Evolutionary conservation across 768 basidiomycete genomes (phyloP), one percentile per base, ranked within the genome.

Genomic region (Lentinus tigrinus): DNA sequence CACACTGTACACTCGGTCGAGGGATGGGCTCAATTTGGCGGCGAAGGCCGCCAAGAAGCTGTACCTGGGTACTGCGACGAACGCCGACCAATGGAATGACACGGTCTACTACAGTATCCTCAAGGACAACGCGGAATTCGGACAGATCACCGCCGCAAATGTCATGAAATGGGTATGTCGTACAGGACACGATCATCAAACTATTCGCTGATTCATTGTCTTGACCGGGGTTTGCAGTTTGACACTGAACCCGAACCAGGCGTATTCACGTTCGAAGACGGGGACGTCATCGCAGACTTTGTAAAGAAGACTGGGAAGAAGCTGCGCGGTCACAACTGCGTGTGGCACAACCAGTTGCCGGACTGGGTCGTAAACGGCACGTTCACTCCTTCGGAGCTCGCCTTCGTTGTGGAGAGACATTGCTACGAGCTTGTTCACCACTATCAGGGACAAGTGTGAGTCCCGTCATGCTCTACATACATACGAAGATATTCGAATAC

Each of bases 311-410:
- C 80, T 58, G 75, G 77, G 0, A 79, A 81, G 58, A 66, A 81
- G 13, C 62, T 84, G 19, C 71, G 82, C 52, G 67, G 68, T 65
- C 73, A 78, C 63, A 75, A 73, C 57, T 75, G 73, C 56, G 77
- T 78, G 16, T 79, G 78, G 80, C 71, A 83, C 66, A 79, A 73
- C 55, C 82, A 85, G 65, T 74, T 83, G 4, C 78, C 81, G 4
- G 69, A 66, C 63, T 82, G 80, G 81, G 78, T 83, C 3, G 68
- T 74, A 3, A 66, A 71, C 27, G 77, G 76, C 11, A 71, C 67
- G 46, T 81, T 80, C 64, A 62, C 56, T 71, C 61, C 67, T 19
- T 58, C 72, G 0, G 62, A 65, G 19, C 69, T 77, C 28, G 65
- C 70, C 3, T 67, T 73, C 46, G 78, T 83, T 57, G 69, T 85